phyloP scores from a whole-genome alignment of 768 basidiomycete species.

The Auriculariales sp. region DNA sequence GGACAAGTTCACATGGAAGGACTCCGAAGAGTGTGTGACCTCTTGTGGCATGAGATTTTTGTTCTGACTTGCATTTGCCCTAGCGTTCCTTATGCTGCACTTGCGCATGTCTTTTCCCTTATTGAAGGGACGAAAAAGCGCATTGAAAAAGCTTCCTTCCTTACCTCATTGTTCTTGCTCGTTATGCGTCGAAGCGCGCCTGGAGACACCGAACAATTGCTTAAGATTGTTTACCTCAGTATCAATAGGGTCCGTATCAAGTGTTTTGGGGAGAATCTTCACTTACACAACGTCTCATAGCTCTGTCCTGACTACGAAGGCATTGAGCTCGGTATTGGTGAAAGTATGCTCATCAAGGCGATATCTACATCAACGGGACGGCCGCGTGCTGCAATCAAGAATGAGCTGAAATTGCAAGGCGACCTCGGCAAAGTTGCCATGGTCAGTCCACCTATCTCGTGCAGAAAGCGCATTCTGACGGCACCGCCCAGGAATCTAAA shows the following conservation, averaged over 20 bases:
- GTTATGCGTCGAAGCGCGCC: slow-evolving; percentile 77
- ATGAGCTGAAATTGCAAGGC: slow-evolving; percentile 87
- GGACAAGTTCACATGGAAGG: slow-evolving; percentile 74
- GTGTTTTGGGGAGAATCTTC: slow-evolving; percentile 3
- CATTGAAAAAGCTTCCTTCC: slow-evolving; percentile 75
- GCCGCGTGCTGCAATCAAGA: slow-evolving; percentile 65
- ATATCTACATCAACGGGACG: slow-evolving; percentile 94
- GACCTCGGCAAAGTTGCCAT: slow-evolving; percentile 95
- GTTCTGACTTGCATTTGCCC: not conserved
- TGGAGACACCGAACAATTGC: slow-evolving; percentile 57
- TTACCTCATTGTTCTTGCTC: slow-evolving; percentile 79
- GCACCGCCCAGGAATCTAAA: slow-evolving; percentile 60
- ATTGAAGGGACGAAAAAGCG: slow-evolving; percentile 95
- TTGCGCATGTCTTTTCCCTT: slow-evolving; percentile 73
- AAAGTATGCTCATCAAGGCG: slow-evolving; percentile 85
- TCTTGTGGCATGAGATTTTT: slow-evolving; percentile 6
- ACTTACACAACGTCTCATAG: slow-evolving; percentile 23
- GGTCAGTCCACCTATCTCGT: slow-evolving; percentile 28
- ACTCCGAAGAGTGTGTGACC: slow-evolving; percentile 72
- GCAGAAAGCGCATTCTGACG: not conserved
- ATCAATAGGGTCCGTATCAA: slow-evolving; percentile 68
- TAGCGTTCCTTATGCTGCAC: slow-evolving; percentile 88
- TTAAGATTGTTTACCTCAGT: slow-evolving; percentile 88
- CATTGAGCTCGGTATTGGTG: slow-evolving; percentile 91
- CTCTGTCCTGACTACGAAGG: slow-evolving; percentile 91